Evolutionary conservation across 2,329 filamentous ascomycete species (phyloP).

Genomic region (Venturia asperata): DNA sequence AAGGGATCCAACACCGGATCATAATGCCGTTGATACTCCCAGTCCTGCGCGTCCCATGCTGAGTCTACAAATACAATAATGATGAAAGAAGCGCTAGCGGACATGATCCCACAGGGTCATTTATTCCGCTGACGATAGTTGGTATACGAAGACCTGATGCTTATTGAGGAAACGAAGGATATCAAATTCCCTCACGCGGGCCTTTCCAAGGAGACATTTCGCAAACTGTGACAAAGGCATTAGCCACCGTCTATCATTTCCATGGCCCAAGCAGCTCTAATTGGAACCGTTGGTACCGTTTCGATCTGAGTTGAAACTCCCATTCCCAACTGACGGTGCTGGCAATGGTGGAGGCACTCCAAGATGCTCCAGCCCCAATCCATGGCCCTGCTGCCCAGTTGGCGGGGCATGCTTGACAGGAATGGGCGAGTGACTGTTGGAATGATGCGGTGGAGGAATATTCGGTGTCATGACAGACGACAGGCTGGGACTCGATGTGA

Average conservation of each 20-base stretch:
- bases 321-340: constrained; percentile 2
- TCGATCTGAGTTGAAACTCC: background rate
- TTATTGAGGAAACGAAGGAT: background rate
- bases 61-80: background rate
- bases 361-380: background rate
- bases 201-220: background rate
- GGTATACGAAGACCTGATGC: background rate
- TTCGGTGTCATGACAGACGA: background rate
- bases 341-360: background rate
- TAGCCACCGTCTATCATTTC: background rate
- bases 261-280: background rate
- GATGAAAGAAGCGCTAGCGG: background rate
- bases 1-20: background rate
- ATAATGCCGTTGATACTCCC: background rate
- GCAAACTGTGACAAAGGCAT: background rate
- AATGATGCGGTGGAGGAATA: constrained; percentile 7
- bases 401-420: constrained; percentile 11
- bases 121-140: background rate
- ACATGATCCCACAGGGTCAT: background rate
- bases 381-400: background rate
- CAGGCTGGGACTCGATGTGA: constrained; percentile 10
- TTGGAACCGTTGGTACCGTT: background rate
- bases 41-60: background rate
- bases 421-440: background rate
- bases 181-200: background rate